Conservation (phyloP, 257 asterid species). For the Forsythia viridissima region DNA sequence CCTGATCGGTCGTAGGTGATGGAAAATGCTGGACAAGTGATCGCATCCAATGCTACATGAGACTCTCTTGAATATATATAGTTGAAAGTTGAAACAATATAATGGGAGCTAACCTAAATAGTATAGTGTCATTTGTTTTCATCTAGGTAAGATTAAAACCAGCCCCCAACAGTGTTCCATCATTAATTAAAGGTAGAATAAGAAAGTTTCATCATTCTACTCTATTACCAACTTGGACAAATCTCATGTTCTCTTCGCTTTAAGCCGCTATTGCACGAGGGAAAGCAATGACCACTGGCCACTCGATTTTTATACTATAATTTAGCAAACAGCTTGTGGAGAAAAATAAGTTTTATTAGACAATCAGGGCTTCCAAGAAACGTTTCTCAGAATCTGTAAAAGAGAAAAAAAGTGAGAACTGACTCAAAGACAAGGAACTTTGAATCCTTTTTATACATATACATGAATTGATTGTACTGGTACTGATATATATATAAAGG, state of each 20-base stretch:
- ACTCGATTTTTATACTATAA: background rate
- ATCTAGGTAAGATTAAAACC: background rate
- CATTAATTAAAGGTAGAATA: conserved; percentile 4
- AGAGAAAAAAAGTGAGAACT: conserved; percentile 65
- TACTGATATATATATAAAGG: background rate
- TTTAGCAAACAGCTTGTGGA: conserved; percentile 20
- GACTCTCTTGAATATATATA: background rate
- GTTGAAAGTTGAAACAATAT: background rate
- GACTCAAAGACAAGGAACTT: conserved; percentile 90
- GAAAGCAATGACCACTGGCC: conserved; percentile 9
- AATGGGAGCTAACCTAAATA: background rate
- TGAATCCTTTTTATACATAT: conserved; percentile 59
- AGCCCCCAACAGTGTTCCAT: background rate
- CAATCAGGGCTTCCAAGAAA: conserved; percentile 72
- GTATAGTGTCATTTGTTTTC: background rate
- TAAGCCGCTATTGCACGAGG: conserved; percentile 45
- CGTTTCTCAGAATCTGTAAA: conserved; percentile 88
- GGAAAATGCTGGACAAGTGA: no score
- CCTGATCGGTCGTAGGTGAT: no score
- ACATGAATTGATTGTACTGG: background rate
- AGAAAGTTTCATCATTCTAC: conserved; percentile 31
- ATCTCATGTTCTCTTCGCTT: conserved; percentile 41
- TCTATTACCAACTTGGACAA: conserved; percentile 33
- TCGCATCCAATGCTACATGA: background rate
- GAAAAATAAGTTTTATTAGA: conserved; percentile 15